A percentile compares a stretch with the other conserved stretches of the same genome.
Conservation (phyloP, 2,329 filamentous ascomycete genomes). For the Verticillium nubilum region DNA sequence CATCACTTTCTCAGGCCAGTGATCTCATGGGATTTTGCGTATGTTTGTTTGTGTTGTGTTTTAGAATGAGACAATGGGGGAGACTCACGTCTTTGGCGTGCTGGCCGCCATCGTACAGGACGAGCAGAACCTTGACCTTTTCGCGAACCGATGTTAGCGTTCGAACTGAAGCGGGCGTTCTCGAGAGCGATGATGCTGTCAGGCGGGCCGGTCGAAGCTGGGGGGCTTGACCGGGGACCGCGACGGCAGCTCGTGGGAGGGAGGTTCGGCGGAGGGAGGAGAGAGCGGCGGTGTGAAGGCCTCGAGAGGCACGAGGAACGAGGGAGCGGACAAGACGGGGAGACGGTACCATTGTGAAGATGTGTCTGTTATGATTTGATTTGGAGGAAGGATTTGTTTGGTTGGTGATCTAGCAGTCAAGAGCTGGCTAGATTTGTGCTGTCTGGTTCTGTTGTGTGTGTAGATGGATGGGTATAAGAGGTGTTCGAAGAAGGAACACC, state of each 20-base stretch:
- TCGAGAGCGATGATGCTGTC: neutral
- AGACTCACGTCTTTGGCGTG: constrained; percentile 77
- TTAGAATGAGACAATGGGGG: neutral
- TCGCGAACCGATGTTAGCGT: constrained; percentile 42
- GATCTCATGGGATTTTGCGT: neutral
- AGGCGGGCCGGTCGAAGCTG: neutral
- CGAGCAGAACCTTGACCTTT: constrained; percentile 91
- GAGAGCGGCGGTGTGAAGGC: neutral
- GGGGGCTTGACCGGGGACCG: neutral
- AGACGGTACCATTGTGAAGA: constrained; percentile 1
- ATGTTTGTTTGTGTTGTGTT: neutral
- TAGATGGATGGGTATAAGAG: neutral
- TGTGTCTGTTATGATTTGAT: neutral
- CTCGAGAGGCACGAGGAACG: neutral
- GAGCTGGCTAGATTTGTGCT: neutral
- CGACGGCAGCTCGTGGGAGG: neutral
- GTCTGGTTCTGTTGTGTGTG: neutral
- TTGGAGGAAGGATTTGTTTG: neutral
- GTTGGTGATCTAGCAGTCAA: neutral
- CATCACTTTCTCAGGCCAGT: neutral
- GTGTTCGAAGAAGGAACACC: neutral
- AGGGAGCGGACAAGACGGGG: neutral
- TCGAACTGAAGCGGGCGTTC: constrained; percentile 46
- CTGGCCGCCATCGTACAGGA: constrained; percentile 87
- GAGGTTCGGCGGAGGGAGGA: neutral